A percentile compares a stretch with the other conserved stretches of the same genome.
Evolutionary conservation across 495 filamentous ascomycete species (phyloP).

Genomic region (Penicillium dipodomyicola): DNA sequence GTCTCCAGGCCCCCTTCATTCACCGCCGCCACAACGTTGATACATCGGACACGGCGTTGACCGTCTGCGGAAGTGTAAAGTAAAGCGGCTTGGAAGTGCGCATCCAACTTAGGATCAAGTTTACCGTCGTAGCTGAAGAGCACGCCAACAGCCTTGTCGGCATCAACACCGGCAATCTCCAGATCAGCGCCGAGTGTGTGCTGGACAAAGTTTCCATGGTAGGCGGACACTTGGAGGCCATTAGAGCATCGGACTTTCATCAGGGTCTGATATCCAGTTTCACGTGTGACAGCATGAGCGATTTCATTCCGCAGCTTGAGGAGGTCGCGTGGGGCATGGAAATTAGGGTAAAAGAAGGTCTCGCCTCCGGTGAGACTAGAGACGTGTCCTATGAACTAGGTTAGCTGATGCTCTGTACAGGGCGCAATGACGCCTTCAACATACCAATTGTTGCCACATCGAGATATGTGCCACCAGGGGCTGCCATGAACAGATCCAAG

Average conservation of each 20-base stretch:
- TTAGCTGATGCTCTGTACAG: conserved; percentile 16
- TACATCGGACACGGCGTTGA: conserved; percentile 87
- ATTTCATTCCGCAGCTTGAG: conserved; percentile 83
- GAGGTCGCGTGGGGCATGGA: conserved; percentile 79
- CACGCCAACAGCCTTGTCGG: conserved; percentile 89
- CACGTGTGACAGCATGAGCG: conserved; percentile 80
- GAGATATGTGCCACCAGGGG: conserved; percentile 83
- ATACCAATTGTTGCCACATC: conserved; percentile 93
- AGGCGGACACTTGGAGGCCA: conserved; percentile 87
- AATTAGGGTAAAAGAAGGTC: conserved; percentile 94
- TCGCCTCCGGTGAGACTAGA: conserved; percentile 75
- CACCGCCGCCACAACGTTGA: conserved; percentile 88
- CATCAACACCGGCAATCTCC: conserved; percentile 88
- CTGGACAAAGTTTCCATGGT: conserved; percentile 95
- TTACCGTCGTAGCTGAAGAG: conserved; percentile 97
- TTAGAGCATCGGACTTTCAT: conserved; percentile 99
- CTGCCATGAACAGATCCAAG: conserved; percentile 89
- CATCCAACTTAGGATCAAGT: conserved; percentile 90
- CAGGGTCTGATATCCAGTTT: conserved; percentile 92
- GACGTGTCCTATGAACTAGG: conserved; percentile 34
- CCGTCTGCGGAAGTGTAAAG: conserved; percentile 91
- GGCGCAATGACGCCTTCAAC: conserved; percentile 23
- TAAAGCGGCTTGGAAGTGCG: conserved; percentile 94
- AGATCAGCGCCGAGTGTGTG: conserved; percentile 93
- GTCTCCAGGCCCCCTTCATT: conserved; percentile 78